Percentiles rank a stretch among this genome's conserved stretches.
phyloP scores from a whole-genome alignment of 371 early-diverging fungal genomes.

The Chytridium lagenaria region DNA sequence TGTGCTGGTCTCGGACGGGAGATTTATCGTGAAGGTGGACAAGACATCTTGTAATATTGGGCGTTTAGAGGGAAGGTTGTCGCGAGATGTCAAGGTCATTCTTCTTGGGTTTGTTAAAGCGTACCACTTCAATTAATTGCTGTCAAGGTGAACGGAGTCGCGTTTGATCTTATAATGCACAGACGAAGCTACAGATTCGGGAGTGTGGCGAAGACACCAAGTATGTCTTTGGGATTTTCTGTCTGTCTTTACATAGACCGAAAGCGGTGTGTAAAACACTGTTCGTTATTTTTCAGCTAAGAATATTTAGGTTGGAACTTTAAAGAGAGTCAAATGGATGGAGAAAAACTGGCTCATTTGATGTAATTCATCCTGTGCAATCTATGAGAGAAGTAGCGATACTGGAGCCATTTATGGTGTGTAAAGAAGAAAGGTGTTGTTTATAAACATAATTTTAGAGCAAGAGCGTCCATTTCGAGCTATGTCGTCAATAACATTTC shows the following conservation, averaged over 20 bases:
- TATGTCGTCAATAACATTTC: constrained; percentile 76
- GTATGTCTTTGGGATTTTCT: constrained; percentile 91
- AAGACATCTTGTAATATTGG: constrained; percentile 96
- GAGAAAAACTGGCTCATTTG: constrained; percentile 19
- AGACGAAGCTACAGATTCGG: constrained; percentile 86
- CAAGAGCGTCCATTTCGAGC: constrained; percentile 75
- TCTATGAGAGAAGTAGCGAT: constrained; percentile 76
- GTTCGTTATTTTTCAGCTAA: constrained; percentile 4
- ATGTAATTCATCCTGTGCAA: constrained; percentile 64
- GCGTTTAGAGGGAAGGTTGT: constrained; percentile 74
- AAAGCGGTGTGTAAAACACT: constrained; percentile 29
- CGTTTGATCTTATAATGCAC: constrained; percentile 94
- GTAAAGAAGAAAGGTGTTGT: constrained; percentile 9
- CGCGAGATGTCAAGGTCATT: constrained; percentile 92
- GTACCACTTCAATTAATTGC: neutral
- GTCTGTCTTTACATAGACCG: constrained; percentile 72
- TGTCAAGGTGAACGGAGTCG: constrained; percentile 72
- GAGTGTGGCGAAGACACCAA: constrained; percentile 91
- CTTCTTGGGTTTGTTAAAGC: constrained; percentile 75
- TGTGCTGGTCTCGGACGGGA: constrained; percentile 92
- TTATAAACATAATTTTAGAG: constrained; percentile 35
- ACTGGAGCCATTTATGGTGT: constrained; percentile 78
- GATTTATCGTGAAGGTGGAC: constrained; percentile 87
- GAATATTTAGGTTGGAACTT: constrained; percentile 18
- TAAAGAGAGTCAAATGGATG: constrained; percentile 34